Conservation (phyloP, 2,329 filamentous ascomycete genomes). For the Aspergillus calidoustus region DNA sequence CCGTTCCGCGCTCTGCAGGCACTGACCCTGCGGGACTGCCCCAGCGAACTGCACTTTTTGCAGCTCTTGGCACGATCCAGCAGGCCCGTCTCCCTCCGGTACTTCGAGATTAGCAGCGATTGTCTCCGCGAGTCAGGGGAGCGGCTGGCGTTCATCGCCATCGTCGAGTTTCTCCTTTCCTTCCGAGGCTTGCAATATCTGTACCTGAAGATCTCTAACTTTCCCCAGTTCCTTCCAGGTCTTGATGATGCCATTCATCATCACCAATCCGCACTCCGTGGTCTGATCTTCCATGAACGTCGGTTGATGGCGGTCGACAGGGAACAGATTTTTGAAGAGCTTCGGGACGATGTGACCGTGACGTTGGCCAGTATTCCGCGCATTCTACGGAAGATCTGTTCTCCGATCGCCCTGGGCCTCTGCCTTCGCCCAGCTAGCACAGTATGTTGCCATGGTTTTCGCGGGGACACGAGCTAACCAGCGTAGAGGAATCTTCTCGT, state of each 20-base stretch:
- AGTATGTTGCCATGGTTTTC: constrained; percentile 12
- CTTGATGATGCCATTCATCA: constrained; percentile 16
- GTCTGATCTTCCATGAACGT: constrained; percentile 21
- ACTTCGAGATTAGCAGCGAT: no score
- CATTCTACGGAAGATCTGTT: constrained; percentile 8
- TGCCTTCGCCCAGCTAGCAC: constrained; percentile 11
- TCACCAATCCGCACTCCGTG: constrained; percentile 18
- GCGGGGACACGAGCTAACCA: constrained; percentile 1
- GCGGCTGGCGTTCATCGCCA: constrained; percentile 7
- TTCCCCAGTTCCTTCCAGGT: constrained; percentile 11
- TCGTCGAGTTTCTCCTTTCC: constrained; percentile 20
- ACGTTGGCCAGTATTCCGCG: constrained; percentile 11
- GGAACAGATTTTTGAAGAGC: constrained; percentile 20
- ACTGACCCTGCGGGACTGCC: no score
- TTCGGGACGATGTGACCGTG: background rate
- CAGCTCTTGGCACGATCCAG: no score
- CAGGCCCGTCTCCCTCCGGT: no score
- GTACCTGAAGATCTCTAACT: constrained; percentile 19
- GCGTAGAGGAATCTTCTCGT: constrained; percentile 1
- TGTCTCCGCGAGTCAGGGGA: constrained; percentile 1
- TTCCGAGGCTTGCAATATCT: constrained; percentile 22
- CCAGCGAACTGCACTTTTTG: no score
- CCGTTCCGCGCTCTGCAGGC: no score
- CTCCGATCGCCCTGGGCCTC: constrained; percentile 12
- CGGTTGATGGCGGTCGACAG: constrained; percentile 15